phyloP scores from a whole-genome alignment of 169 alveolate genomes.

The Plasmodium vinckei region DNA sequence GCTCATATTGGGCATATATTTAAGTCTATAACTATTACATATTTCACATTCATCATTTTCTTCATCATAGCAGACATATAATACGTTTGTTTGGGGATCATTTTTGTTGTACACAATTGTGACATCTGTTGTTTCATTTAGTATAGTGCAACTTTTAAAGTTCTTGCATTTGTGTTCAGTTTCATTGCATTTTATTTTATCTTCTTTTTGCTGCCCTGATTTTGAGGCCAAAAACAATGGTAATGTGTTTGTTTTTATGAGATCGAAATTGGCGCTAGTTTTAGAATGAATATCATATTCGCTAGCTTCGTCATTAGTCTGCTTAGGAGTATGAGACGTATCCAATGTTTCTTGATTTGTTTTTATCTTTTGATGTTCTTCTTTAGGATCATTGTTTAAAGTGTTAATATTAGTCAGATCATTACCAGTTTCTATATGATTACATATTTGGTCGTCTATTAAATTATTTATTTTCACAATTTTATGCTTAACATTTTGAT shows the following conservation, averaged over 20 bases:
- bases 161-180: background rate
- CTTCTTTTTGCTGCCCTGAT: background rate
- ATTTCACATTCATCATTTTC: slow-evolving; percentile 36
- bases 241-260: background rate
- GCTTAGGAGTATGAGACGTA: background rate
- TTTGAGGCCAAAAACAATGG: background rate
- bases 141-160: slow-evolving; percentile 5
- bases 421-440: slow-evolving; percentile 7
- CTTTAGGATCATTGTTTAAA: slow-evolving; percentile 2
- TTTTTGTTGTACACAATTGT: slow-evolving; percentile 3
- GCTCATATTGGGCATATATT: slow-evolving; percentile 68
- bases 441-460: slow-evolving; percentile 35
- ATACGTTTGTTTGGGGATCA: slow-evolving; percentile 18
- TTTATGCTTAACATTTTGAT: slow-evolving; percentile 59
- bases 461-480: slow-evolving; percentile 43
- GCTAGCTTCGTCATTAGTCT: background rate
- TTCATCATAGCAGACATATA: slow-evolving; percentile 50
- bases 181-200: background rate
- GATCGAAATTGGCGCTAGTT: background rate
- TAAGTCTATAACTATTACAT: slow-evolving; percentile 39
- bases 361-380: background rate
- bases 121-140: background rate
- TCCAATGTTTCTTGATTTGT: background rate
- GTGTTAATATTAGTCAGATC: no score
- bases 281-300: background rate